Percentiles rank a stretch among this genome's conserved stretches.
Evolutionary conservation across 2,329 filamentous ascomycete species (phyloP).

Genomic region (Myotisia sp.): DNA sequence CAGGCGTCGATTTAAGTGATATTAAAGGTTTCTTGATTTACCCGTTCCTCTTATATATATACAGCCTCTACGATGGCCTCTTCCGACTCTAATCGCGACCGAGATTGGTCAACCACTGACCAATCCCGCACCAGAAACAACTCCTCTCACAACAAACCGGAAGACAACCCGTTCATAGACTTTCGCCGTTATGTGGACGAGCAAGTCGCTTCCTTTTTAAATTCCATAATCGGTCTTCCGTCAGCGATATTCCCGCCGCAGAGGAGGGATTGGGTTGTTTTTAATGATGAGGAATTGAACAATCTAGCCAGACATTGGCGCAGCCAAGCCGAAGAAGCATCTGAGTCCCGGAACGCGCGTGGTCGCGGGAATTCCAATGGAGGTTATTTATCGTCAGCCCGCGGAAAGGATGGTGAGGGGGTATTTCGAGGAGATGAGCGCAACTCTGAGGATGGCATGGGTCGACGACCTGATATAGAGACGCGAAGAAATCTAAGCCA

Average conservation of each 20-base stretch:
- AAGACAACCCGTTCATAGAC: slow-evolving; percentile 43
- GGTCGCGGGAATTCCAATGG: slow-evolving; percentile 2
- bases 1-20: too few relatives aligned
- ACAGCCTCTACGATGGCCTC: too few relatives aligned
- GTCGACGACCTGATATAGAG: not conserved
- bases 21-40: too few relatives aligned
- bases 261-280: slow-evolving; percentile 23
- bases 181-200: slow-evolving; percentile 49
- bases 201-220: slow-evolving; percentile 41
- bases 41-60: too few relatives aligned
- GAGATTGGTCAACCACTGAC: too few relatives aligned
- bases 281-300: slow-evolving; percentile 21
- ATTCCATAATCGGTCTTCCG: slow-evolving; percentile 37
- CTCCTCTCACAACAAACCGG: slow-evolving; percentile 3
- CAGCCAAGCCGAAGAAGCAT: slow-evolving; percentile 6
- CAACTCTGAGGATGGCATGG: not conserved
- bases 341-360: slow-evolving; percentile 1
- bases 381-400: not conserved
- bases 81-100: slow-evolving; percentile 4
- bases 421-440: too few relatives aligned
- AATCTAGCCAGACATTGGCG: slow-evolving; percentile 4
- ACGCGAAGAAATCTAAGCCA: slow-evolving; percentile 3
- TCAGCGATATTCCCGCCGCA: slow-evolving; percentile 22
- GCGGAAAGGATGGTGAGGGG: not conserved
- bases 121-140: not conserved